Evolutionary conservation across 202 grass and related monocot genomes (phyloP), one percentile per base, ranked within the genome.

Genomic region (Setaria viridis): DNA sequence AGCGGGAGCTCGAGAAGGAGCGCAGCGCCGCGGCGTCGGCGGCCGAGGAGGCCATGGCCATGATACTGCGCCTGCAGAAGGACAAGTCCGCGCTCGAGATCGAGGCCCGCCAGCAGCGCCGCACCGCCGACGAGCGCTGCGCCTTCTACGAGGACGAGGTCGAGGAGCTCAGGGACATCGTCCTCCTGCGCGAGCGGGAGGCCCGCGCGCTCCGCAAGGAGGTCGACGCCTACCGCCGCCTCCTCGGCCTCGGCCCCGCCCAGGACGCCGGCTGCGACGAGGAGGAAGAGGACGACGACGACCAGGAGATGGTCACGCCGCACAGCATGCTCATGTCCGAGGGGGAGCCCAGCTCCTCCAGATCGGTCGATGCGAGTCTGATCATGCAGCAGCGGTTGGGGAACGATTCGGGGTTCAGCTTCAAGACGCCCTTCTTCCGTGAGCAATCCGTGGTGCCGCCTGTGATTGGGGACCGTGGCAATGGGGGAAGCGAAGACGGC

Each of bases 41-140:
- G 0, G 85, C 93, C 55, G 97, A 97, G 73, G 92, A 99, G 89
- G 97, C 97, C 51, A 99, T 99, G 97, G 82, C 90, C 5, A 99
- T 99, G 97, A 99, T 99, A 84, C 71, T 94, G 72, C 90, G 97
- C 35, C 92, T 97, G 67, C 94, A 96, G 83, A 90, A 97, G 88
- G 97, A 97, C 53, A 99, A 99, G 74, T 91, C 92, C 0, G 87
- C 85, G 15, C 72, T 96, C 6, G 92, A 93, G 84, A 90, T 99
- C 32, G 94, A 99, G 88, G 53, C 55, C 4, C 89, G 92, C 9
- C 97, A 96, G 80, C 93, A 88, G 79, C 85, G 80, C 15, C 87
- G 92, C 60, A 88, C 90, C 72, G 82, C 82, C 0, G 92, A 94
- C 70, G 94, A 99, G 66, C 94, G 93, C 17, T 83, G 88, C 69